Evolutionary conservation across 768 basidiomycete species (phyloP).

Genomic region (Trametes meyenii): DNA sequence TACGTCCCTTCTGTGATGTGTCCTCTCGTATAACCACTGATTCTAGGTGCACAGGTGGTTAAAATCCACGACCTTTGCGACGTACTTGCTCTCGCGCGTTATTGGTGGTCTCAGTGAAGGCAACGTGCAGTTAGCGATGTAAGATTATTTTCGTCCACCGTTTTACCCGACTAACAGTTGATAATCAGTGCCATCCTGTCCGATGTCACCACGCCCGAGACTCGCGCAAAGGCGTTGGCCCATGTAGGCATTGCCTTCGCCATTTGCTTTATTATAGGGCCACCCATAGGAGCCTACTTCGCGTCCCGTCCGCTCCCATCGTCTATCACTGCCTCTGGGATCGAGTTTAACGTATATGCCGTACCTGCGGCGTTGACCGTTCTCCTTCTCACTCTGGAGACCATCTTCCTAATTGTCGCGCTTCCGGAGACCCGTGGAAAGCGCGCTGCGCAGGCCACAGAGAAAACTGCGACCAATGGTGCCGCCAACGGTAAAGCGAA

Average conservation of each 20-base stretch:
- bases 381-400: conserved; percentile 76
- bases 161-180: background rate
- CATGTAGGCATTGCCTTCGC: conserved; percentile 96
- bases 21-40: conserved; percentile 7
- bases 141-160: conserved; percentile 35
- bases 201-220: conserved; percentile 80
- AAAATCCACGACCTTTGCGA: conserved; percentile 85
- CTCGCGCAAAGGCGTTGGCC: conserved; percentile 84
- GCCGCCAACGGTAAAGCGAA: conserved; percentile 26
- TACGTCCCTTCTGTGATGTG: conserved; percentile 43
- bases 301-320: conserved; percentile 80
- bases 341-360: conserved; percentile 86
- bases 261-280: conserved; percentile 91
- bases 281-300: conserved; percentile 95
- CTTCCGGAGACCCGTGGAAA: conserved; percentile 87
- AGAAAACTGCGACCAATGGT: conserved; percentile 28
- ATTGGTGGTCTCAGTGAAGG: conserved; percentile 96
- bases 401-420: conserved; percentile 68
- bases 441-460: conserved; percentile 26
- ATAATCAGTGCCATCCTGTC: conserved; percentile 82
- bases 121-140: conserved; percentile 97
- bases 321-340: conserved; percentile 53
- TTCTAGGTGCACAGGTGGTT: conserved; percentile 66
- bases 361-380: conserved; percentile 86
- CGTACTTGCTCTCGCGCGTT: conserved; percentile 86